These are phyloP conservation scores for Leccinum broughii DNA, from an alignment of 768 basidiomycete genomes.

Conservation along the genomic window DNA sequence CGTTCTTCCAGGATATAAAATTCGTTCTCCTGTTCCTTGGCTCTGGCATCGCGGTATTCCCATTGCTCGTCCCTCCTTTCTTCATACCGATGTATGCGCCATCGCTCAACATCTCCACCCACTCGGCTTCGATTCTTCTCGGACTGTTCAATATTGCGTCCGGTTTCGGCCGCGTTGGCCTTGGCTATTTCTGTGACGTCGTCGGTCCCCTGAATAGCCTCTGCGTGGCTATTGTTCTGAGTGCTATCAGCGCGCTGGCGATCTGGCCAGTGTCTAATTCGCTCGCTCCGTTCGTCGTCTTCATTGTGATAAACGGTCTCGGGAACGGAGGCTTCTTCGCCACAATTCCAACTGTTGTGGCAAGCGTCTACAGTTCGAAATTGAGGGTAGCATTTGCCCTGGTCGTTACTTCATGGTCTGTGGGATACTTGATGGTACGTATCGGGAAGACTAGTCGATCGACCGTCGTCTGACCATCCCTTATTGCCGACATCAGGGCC, in stretches of 20 bases:
- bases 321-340: conserved; percentile 38
- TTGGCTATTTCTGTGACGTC: conserved; percentile 30
- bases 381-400: conserved; percentile 37
- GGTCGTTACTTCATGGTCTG: conserved; percentile 35
- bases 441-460: neutral
- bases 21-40: conserved; percentile 33
- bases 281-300: conserved; percentile 26
- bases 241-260: conserved; percentile 32
- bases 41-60: conserved; percentile 36
- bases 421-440: conserved; percentile 30
- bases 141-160: conserved; percentile 37
- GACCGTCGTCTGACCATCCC: neutral
- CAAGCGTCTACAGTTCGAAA: conserved; percentile 31
- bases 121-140: conserved; percentile 28
- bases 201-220: conserved; percentile 34
- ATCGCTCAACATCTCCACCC: conserved; percentile 23
- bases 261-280: conserved; percentile 34
- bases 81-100: conserved; percentile 30
- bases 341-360: conserved; percentile 35
- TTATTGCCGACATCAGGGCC: conserved; percentile 23
- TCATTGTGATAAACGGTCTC: conserved; percentile 30
- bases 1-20: conserved; percentile 31
- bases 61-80: conserved; percentile 32
- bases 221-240: conserved; percentile 27
- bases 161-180: conserved; percentile 33